phyloP scores from a whole-genome alignment of 345 rosid genomes.

The Citrus glauca region DNA sequence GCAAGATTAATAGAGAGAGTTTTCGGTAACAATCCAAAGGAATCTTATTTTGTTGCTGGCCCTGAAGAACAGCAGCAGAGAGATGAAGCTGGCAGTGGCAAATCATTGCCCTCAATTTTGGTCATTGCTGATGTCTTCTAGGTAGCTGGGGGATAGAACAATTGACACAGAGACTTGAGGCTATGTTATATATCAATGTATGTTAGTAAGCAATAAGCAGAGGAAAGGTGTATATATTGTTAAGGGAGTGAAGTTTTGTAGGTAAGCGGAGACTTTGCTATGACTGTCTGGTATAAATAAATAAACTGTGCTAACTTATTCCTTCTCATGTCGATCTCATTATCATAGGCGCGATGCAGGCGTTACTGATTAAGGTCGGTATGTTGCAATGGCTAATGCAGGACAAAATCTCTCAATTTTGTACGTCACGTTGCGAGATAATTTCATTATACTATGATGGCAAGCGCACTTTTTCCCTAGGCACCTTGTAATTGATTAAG shows the following conservation, averaged over 20 bases:
- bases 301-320: too few species aligned
- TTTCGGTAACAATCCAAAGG: constrained; percentile 20
- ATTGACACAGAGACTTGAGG: not conserved
- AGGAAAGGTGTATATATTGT: not conserved
- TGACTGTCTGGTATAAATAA: not conserved
- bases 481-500: too few species aligned
- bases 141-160: not conserved
- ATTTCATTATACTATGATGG: too few species aligned
- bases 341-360: too few species aligned
- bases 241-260: not conserved
- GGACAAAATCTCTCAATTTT: too few species aligned
- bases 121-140: not conserved
- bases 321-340: too few species aligned
- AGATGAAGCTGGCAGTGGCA: not conserved
- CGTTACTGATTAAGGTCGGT: too few species aligned
- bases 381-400: too few species aligned
- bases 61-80: not conserved
- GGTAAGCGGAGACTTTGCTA: not conserved
- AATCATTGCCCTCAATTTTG: not conserved
- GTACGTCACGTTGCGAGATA: too few species aligned
- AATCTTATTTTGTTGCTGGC: constrained; percentile 7
- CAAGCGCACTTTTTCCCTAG: too few species aligned
- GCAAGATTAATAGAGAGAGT: constrained; percentile 23
- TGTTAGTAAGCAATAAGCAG: not conserved
- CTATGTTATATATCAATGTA: not conserved